Conservation (phyloP, 176 grass and related monocot genomes). For the Areca catechu region DNA sequence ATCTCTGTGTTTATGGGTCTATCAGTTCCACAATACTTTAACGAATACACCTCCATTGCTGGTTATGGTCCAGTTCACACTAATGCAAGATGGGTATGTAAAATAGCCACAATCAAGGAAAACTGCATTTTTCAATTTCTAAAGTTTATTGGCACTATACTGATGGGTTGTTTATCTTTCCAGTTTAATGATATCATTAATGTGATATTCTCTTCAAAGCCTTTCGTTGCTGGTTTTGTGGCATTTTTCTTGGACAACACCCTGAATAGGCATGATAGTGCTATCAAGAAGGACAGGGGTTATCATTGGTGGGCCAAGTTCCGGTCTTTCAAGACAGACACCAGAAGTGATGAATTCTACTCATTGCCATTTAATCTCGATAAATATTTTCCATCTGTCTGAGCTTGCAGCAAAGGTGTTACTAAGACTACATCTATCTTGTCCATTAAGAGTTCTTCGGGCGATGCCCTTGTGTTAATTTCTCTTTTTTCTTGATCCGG, state of each 20-base stretch:
- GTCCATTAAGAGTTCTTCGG: no score
- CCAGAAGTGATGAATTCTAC: constrained; percentile 82
- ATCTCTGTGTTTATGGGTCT: constrained; percentile 86
- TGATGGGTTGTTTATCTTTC: neutral
- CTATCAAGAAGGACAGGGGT: constrained; percentile 62
- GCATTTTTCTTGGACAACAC: constrained; percentile 85
- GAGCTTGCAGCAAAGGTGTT: neutral
- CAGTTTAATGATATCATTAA: constrained; percentile 98
- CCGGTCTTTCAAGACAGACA: constrained; percentile 57
- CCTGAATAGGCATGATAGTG: constrained; percentile 27
- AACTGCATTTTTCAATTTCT: no score
- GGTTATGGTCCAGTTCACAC: constrained; percentile 88
- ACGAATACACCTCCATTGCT: constrained; percentile 66
- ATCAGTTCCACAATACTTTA: constrained; percentile 93
- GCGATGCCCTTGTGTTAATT: constrained; percentile 3
- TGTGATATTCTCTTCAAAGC: constrained; percentile 77
- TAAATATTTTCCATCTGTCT: constrained; percentile 66
- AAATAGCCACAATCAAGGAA: neutral
- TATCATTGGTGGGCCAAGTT: constrained; percentile 83
- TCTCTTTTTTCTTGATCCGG: constrained; percentile 20
- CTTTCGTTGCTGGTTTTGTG: constrained; percentile 62
- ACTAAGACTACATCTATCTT: no score
- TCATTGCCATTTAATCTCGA: constrained; percentile 70
- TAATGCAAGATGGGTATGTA: constrained; percentile 67
- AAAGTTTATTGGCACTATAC: neutral